Conservation (phyloP, 352 stramenopile species). For the Pythium grandisporangium region DNA sequence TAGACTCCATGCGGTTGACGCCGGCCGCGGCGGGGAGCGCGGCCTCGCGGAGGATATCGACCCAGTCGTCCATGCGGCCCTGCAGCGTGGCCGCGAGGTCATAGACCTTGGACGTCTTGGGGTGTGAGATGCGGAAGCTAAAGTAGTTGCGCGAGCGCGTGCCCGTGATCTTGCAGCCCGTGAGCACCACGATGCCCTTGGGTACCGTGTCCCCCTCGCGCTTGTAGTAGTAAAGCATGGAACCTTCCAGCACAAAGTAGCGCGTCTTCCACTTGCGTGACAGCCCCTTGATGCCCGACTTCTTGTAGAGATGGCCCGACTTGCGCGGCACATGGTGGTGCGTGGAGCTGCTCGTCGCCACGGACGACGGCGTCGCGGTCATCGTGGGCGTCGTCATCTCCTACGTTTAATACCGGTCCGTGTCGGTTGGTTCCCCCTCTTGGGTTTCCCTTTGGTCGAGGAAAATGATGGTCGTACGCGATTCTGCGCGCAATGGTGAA, state of each 20-base stretch:
- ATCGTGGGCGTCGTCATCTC: constrained; percentile 1
- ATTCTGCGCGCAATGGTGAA: too few species aligned
- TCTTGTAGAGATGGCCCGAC: constrained; percentile 61
- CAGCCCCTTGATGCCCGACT: constrained; percentile 42
- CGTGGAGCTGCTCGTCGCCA: not conserved
- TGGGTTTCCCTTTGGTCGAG: too few species aligned
- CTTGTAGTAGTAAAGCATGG: constrained; percentile 70
- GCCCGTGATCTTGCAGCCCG: constrained; percentile 31
- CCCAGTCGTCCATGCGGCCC: constrained; percentile 48
- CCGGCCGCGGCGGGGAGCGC: constrained; percentile 6
- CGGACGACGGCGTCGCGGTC: not conserved
- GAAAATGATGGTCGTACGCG: too few species aligned
- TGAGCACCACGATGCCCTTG: constrained; percentile 57
- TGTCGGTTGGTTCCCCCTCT: too few species aligned
- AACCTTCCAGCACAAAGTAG: constrained; percentile 56
- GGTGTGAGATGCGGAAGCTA: constrained; percentile 68
- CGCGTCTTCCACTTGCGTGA: constrained; percentile 48
- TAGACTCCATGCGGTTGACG: constrained; percentile 3
- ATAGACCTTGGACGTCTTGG: constrained; percentile 57
- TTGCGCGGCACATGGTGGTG: constrained; percentile 26
- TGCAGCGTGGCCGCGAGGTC: constrained; percentile 49
- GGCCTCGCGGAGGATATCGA: constrained; percentile 34
- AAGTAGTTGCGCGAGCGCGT: constrained; percentile 68
- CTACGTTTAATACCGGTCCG: too few species aligned
- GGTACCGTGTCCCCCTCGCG: constrained; percentile 47